A percentile compares a stretch with the other conserved stretches of the same genome.
Conservation (phyloP, 805 yeast species). For the Kluyveromyces wickerhamii region DNA sequence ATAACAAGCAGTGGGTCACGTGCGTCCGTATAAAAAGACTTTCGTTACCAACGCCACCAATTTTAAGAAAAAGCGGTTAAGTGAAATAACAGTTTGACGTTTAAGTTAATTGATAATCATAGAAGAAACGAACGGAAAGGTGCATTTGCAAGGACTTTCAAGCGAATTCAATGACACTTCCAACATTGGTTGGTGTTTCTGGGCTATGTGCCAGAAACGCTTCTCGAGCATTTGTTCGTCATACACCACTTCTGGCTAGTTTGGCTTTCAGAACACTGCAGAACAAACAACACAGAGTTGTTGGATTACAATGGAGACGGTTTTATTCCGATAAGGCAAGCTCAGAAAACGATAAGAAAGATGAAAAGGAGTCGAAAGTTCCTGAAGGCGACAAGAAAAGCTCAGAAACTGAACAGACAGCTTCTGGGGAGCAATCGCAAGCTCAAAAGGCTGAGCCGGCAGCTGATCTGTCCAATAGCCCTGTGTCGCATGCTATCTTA, state of each 20-base stretch:
- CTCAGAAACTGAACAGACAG: background rate
- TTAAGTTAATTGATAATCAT: background rate
- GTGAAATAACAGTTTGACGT: background rate
- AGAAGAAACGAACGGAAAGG: background rate
- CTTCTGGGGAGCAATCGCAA: background rate
- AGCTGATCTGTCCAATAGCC: slow-evolving; percentile 1
- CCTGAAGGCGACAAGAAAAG: background rate
- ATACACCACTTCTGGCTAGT: slow-evolving; percentile 2
- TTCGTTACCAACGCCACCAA: background rate
- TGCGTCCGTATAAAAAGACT: slow-evolving; percentile 1
- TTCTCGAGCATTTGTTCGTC: background rate
- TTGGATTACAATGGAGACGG: slow-evolving; percentile 1
- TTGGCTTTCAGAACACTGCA: slow-evolving; percentile 1
- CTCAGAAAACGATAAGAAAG: background rate
- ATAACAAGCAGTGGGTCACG: no score
- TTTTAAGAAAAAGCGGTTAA: background rate
- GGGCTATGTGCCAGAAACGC: slow-evolving; percentile 3
- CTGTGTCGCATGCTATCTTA: slow-evolving; percentile 33
- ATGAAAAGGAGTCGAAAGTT: background rate
- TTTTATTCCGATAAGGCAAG: slow-evolving; percentile 8
- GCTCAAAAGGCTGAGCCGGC: background rate
- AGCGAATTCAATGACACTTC: slow-evolving; percentile 5
- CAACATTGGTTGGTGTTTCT: slow-evolving; percentile 4
- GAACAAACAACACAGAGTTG: background rate
- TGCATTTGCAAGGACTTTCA: background rate